Evolutionary conservation across 1,284 basidiomycete species (phyloP).

Genomic region (Neotropicomus parvogracilis): DNA sequence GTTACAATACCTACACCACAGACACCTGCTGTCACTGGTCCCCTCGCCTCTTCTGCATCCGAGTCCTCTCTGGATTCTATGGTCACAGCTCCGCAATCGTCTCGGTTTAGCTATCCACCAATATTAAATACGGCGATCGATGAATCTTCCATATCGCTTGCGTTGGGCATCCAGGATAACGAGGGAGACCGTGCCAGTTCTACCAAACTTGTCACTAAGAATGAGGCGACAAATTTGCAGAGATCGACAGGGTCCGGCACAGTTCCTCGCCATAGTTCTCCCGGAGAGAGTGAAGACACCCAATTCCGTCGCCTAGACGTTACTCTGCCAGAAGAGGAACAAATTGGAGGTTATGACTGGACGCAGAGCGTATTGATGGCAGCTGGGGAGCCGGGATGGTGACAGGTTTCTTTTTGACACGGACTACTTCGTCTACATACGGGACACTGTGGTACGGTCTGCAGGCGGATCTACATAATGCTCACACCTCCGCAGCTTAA

Average conservation of each 20-base stretch:
- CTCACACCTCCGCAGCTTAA: constrained; percentile 18
- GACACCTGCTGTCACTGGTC: constrained; percentile 13
- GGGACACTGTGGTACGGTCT: constrained; percentile 27
- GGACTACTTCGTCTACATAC: constrained; percentile 16
- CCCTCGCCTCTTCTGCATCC: constrained; percentile 21
- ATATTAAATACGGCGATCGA: constrained; percentile 35
- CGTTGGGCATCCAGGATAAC: constrained; percentile 31
- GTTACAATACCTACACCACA: constrained; percentile 25
- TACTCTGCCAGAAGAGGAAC: constrained; percentile 25
- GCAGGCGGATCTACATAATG: constrained; percentile 32
- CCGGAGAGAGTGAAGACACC: constrained; percentile 7
- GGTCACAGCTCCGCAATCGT: constrained; percentile 35
- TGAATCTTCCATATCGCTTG: constrained; percentile 35
- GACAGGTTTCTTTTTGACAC: constrained; percentile 8
- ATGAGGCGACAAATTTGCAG: constrained; percentile 6
- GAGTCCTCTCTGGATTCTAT: constrained; percentile 34
- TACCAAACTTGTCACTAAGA: constrained; percentile 8
- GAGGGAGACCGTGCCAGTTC: constrained; percentile 10
- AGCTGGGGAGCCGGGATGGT: constrained; percentile 31
- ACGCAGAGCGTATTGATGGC: constrained; percentile 35
- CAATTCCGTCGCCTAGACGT: constrained; percentile 27
- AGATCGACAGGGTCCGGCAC: constrained; percentile 2
- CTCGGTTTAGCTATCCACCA: constrained; percentile 35
- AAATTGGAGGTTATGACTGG: constrained; percentile 29
- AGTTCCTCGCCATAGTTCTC: constrained; percentile 5